Conservation (phyloP, 2,329 filamentous ascomycete species). For the Blumeria graminis region DNA sequence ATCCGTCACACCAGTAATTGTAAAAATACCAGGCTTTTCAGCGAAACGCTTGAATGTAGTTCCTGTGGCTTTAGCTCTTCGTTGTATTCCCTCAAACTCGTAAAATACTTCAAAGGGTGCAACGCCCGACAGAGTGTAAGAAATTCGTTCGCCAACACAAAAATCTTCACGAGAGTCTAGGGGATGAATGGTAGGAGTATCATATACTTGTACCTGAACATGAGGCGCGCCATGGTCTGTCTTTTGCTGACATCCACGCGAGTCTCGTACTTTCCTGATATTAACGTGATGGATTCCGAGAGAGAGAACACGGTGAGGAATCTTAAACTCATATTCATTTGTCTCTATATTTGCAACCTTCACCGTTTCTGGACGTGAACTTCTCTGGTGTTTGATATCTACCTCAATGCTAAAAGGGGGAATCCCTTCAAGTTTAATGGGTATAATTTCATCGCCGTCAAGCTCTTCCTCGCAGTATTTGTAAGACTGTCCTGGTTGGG, state of each 20-base stretch:
- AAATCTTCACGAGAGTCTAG: conserved; percentile 69
- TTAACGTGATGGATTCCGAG: conserved; percentile 75
- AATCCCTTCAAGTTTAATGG: conserved; percentile 58
- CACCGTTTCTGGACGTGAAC: conserved; percentile 55
- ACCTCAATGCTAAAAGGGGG: conserved; percentile 81
- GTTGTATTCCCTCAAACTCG: conserved; percentile 54
- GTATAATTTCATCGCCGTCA: conserved; percentile 63
- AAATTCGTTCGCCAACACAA: conserved; percentile 85
- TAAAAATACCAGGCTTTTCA: conserved; percentile 72
- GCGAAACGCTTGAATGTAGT: conserved; percentile 85
- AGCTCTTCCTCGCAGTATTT: conserved; percentile 81
- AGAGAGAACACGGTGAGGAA: conserved; percentile 64
- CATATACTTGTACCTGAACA: conserved; percentile 78
- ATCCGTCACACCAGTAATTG: conserved; percentile 69
- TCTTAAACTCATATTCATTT: conserved; percentile 52
- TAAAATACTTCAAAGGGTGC: conserved; percentile 87
- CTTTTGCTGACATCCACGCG: conserved; percentile 61
- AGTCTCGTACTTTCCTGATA: conserved; percentile 74
- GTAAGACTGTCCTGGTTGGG: conserved; percentile 74
- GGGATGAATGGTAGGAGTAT: conserved; percentile 74
- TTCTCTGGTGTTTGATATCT: conserved; percentile 77
- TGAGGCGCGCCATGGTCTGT: conserved; percentile 46
- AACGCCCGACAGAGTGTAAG: conserved; percentile 73
- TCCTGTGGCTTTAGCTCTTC: conserved; percentile 54
- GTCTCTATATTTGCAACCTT: conserved; percentile 56